Evolutionary conservation across 805 yeast genomes (phyloP), one percentile per base, ranked within the genome.

Genomic region (Candida dajiaensis): DNA sequence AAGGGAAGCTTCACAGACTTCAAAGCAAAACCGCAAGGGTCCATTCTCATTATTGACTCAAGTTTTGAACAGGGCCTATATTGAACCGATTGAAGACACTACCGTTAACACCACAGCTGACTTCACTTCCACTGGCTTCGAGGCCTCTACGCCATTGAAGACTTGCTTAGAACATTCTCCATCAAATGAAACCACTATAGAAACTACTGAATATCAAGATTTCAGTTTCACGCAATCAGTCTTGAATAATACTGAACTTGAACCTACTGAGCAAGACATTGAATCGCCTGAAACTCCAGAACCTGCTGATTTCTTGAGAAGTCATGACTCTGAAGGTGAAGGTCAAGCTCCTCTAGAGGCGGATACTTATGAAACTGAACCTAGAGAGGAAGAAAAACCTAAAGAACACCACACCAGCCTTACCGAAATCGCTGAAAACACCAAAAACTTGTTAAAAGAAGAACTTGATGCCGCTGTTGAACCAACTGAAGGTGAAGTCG

Each of bases 311-410:
- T 26, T 16, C 6, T 39, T 19, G 3, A 28, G 44, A 12, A 37
- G 40, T 9, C 31, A 13, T 3, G 50, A 41, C 25, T 19, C 42
- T 13, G 48, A 29, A 7, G 42, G 42, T n/a, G 29, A 45, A 13
- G 43, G 29, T 31, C 41, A 23, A 9, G 22, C 18, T 4, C 35
- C 36, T 7, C 22, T 38, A 12, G 41, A n/a, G 10, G 36, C 45
- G 15, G 47, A 42, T 35, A 35, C 13, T 35, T 11, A 12, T 38
- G 9, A 35, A 38, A 29, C 22, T 22, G 13, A 16, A 28, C 4
- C n/a, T 7, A 13, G 13, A 28, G 31, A 28, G 13, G 31, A 26
- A 12, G 37, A 28, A 4, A n/a, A 21, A 5, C 25, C 36, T 12
- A 28, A 38, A 2, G 23, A 20, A 19, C 22, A 36, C 20, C 39